phyloP scores from a whole-genome alignment of 2,329 filamentous ascomycete species.

The Coniochaeta hoffmannii region DNA sequence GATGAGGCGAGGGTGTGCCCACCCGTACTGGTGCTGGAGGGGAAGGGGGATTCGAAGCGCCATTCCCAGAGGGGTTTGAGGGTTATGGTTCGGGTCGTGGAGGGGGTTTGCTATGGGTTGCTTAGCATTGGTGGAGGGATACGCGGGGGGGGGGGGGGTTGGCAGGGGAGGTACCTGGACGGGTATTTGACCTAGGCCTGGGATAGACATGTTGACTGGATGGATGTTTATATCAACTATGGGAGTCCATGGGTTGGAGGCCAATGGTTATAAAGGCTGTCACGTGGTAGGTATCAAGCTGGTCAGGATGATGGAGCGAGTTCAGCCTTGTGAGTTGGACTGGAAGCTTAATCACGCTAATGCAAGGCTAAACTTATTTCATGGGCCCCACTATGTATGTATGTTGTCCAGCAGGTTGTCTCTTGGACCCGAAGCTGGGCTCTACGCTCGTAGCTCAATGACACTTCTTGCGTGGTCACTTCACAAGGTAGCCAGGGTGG shows the following conservation, averaged over 20 bases:
- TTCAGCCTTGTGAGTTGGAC: constrained; percentile 7
- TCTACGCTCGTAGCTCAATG: too few species aligned
- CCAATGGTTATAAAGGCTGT: constrained; percentile 10
- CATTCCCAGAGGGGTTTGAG: constrained; percentile 66
- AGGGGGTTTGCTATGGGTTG: constrained; percentile 15
- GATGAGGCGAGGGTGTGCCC: constrained; percentile 34
- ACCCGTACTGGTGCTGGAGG: constrained; percentile 23
- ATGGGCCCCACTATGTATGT: too few species aligned
- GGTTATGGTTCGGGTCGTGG: constrained; percentile 36
- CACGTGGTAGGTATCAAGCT: neutral
- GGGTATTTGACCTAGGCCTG: constrained; percentile 63
- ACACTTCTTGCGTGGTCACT: too few species aligned
- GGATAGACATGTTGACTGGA: constrained; percentile 55
- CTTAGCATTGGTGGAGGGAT: constrained; percentile 8
- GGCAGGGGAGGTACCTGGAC: constrained; percentile 40
- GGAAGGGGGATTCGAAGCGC: constrained; percentile 62
- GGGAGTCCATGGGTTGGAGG: neutral
- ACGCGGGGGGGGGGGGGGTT: constrained; percentile 6
- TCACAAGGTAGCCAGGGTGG: too few species aligned
- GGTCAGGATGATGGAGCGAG: neutral
- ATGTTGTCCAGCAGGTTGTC: too few species aligned
- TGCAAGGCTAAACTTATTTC: constrained; percentile 1
- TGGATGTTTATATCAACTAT: neutral
- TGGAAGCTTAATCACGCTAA: neutral
- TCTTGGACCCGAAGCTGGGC: too few species aligned